A percentile compares a stretch with the other conserved stretches of the same genome.
phyloP scores from a whole-genome alignment of 768 basidiomycete species.

The Pulveroboletus sp. region DNA sequence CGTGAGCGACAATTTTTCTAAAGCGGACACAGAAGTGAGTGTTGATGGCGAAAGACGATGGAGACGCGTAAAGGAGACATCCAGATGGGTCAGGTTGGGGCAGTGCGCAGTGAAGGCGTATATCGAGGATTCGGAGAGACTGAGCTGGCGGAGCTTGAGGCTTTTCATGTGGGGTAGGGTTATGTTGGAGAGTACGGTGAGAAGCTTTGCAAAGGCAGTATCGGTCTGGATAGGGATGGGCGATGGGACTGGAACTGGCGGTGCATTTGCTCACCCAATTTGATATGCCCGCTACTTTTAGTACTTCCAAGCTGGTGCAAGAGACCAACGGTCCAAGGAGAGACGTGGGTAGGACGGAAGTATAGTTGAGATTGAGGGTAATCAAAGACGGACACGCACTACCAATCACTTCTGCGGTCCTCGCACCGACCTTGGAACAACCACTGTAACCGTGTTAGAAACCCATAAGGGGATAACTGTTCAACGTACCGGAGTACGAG shows the following conservation, averaged over 20 bases:
- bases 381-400: constrained; percentile 40
- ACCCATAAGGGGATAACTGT: constrained; percentile 2
- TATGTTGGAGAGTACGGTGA: constrained; percentile 24
- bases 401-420: constrained; percentile 43
- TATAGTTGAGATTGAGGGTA: constrained; percentile 57
- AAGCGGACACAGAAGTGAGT: constrained; percentile 5
- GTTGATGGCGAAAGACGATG: constrained; percentile 31
- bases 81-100: constrained; percentile 51
- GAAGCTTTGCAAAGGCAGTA: constrained; percentile 45
- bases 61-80: constrained; percentile 60
- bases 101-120: constrained; percentile 39
- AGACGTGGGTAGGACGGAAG: constrained; percentile 46
- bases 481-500: constrained; percentile 51
- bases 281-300: constrained; percentile 59
- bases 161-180: constrained; percentile 40
- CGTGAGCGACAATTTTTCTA: constrained; percentile 64
- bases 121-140: constrained; percentile 48
- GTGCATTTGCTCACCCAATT: constrained; percentile 46
- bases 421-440: constrained; percentile 51
- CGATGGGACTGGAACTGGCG: neutral
- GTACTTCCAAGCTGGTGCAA: constrained; percentile 42
- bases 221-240: constrained; percentile 46
- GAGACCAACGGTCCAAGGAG: constrained; percentile 38
- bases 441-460: constrained; percentile 39
- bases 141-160: constrained; percentile 55